Conservation (phyloP, 768 basidiomycete genomes). For the Nidularia sp. region DNA sequence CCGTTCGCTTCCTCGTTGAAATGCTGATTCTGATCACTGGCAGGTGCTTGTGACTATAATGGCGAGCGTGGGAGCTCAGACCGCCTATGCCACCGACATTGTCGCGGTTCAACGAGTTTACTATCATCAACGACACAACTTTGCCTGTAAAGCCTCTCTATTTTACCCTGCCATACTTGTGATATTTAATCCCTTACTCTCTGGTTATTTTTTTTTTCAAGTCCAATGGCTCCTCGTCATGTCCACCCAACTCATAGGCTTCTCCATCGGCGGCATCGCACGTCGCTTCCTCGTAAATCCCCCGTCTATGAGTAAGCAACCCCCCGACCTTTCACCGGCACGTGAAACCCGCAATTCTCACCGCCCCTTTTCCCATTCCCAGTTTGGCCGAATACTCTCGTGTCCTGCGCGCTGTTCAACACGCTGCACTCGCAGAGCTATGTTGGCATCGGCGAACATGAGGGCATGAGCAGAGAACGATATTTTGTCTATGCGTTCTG, state of each 20-base stretch:
- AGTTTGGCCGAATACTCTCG: constrained; percentile 76
- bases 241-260: constrained; percentile 71
- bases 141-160: constrained; percentile 27
- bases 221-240: constrained; percentile 62
- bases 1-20: constrained; percentile 1
- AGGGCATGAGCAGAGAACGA: constrained; percentile 52
- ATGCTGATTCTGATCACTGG: constrained; percentile 3
- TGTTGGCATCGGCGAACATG: constrained; percentile 48
- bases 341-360: neutral
- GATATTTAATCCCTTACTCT: neutral
- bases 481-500: constrained; percentile 56
- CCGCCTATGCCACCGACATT: constrained; percentile 67
- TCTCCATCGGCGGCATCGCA: constrained; percentile 50
- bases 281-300: constrained; percentile 64
- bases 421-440: constrained; percentile 65
- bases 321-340: neutral
- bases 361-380: constrained; percentile 3
- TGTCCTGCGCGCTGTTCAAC: constrained; percentile 69
- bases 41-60: constrained; percentile 68
- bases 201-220: constrained; percentile 12
- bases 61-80: constrained; percentile 49
- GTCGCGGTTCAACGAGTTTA: constrained; percentile 69
- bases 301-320: constrained; percentile 53
- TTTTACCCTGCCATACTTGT: neutral
- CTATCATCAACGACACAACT: constrained; percentile 56